Evolutionary conservation across 345 rosid species (phyloP).

Genomic region (Raphanus sativus): DNA sequence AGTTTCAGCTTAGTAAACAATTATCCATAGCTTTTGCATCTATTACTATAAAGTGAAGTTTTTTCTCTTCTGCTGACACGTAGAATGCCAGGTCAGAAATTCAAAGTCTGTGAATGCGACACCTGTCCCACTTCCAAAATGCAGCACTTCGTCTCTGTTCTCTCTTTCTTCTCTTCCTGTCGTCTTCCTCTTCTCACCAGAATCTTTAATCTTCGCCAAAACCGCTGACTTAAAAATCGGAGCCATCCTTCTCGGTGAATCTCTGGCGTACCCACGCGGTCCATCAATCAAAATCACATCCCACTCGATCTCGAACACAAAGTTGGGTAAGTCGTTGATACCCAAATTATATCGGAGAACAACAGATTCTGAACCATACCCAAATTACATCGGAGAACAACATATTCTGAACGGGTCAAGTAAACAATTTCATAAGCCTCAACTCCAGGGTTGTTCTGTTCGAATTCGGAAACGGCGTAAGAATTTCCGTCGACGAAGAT

Average conservation of each 20-base stretch:
- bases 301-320: slow-evolving; percentile 74
- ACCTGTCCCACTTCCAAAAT: no score
- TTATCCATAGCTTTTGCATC: neutral
- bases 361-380: slow-evolving; percentile 66
- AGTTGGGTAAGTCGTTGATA: slow-evolving; percentile 82
- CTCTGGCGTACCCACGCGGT: slow-evolving; percentile 60
- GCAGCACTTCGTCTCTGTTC: no score
- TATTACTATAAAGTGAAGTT: no score
- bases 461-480: slow-evolving; percentile 60
- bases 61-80: no score
- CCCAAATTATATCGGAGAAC: slow-evolving; percentile 83
- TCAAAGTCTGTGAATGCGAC: no score
- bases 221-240: slow-evolving; percentile 82
- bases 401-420: slow-evolving; percentile 60
- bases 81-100: no score
- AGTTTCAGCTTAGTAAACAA: neutral
- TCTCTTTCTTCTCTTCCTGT: neutral
- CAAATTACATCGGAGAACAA: slow-evolving; percentile 37
- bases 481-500: slow-evolving; percentile 77
- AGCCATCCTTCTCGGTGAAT: slow-evolving; percentile 83
- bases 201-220: slow-evolving; percentile 59
- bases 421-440: slow-evolving; percentile 81
- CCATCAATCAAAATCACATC: slow-evolving; percentile 83
- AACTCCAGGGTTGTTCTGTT: slow-evolving; percentile 55
- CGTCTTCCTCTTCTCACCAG: slow-evolving; percentile 22